phyloP scores from a whole-genome alignment of 2,329 filamentous ascomycete genomes.

The Scytalidium sp. region DNA sequence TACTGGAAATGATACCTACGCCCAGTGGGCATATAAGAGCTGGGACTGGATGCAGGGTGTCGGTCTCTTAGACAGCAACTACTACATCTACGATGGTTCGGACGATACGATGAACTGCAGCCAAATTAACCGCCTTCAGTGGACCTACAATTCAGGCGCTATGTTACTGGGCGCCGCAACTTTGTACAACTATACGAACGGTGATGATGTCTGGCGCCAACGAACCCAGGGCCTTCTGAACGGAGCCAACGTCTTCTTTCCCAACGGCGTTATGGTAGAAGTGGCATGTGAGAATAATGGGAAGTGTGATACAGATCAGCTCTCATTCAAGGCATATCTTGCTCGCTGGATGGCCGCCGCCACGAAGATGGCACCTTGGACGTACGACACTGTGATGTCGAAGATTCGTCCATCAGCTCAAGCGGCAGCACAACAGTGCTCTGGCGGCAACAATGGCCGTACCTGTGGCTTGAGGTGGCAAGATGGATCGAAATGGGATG shows the following conservation, averaged over 20 bases:
- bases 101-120: slow-evolving; percentile 56
- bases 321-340: slow-evolving; percentile 63
- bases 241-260: slow-evolving; percentile 53
- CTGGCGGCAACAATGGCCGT: slow-evolving; percentile 51
- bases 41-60: slow-evolving; percentile 66
- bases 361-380: slow-evolving; percentile 62
- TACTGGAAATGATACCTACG: slow-evolving; percentile 74
- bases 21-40: slow-evolving; percentile 70
- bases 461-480: slow-evolving; percentile 62
- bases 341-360: slow-evolving; percentile 60
- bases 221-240: slow-evolving; percentile 55
- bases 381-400: slow-evolving; percentile 48
- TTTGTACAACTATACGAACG: slow-evolving; percentile 62
- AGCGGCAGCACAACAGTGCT: slow-evolving; percentile 56
- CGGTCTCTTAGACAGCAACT: slow-evolving; percentile 57
- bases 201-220: slow-evolving; percentile 51
- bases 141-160: slow-evolving; percentile 66
- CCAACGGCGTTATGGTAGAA: slow-evolving; percentile 60
- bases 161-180: slow-evolving; percentile 65
- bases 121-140: slow-evolving; percentile 58
- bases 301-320: slow-evolving; percentile 60
- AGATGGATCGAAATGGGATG: slow-evolving; percentile 51
- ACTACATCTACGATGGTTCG: slow-evolving; percentile 61
- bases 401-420: slow-evolving; percentile 51
- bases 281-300: slow-evolving; percentile 61